Conservation (phyloP, 176 grass and related monocot genomes). For the Eragrostis curvula region DNA sequence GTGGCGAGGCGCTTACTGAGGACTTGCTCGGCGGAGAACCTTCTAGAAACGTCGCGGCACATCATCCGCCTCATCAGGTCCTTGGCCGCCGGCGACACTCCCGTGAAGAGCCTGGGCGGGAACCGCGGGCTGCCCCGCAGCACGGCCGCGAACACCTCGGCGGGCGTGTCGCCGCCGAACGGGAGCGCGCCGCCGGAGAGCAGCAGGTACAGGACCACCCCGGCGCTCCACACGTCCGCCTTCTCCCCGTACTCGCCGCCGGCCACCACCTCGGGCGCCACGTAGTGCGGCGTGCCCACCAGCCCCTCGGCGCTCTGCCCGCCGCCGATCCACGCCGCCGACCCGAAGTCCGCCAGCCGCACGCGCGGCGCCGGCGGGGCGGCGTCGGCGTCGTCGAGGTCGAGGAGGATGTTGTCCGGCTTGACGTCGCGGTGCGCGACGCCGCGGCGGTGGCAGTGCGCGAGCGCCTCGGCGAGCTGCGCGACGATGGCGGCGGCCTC, state of each 20-base stretch:
- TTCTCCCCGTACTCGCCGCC: slow-evolving; percentile 79
- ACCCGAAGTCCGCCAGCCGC: slow-evolving; percentile 82
- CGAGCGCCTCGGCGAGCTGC: slow-evolving; percentile 71
- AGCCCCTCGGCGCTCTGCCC: slow-evolving; percentile 48
- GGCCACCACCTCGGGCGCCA: slow-evolving; percentile 84
- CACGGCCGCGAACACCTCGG: slow-evolving; percentile 72
- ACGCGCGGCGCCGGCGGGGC: background rate
- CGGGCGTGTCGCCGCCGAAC: slow-evolving; percentile 70
- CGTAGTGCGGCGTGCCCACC: slow-evolving; percentile 88
- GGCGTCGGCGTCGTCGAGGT: background rate
- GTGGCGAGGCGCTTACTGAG: slow-evolving; percentile 47
- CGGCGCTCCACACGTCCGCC: slow-evolving; percentile 91
- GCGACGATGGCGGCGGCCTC: slow-evolving; percentile 52
- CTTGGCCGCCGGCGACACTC: slow-evolving; percentile 74
- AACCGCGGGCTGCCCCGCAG: slow-evolving; percentile 66
- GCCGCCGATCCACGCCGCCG: slow-evolving; percentile 59
- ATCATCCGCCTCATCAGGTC: slow-evolving; percentile 86
- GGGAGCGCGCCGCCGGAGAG: slow-evolving; percentile 76
- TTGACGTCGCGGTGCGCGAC: slow-evolving; percentile 91
- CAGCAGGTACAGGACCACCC: slow-evolving; percentile 74
- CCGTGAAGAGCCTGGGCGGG: slow-evolving; percentile 64
- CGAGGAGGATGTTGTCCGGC: slow-evolving; percentile 90
- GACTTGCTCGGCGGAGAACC: slow-evolving; percentile 86
- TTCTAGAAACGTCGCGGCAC: slow-evolving; percentile 77
- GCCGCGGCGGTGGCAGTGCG: slow-evolving; percentile 62